Conservation (phyloP, 2,329 filamentous ascomycete genomes). For the Tolypocladium guangdongense region DNA sequence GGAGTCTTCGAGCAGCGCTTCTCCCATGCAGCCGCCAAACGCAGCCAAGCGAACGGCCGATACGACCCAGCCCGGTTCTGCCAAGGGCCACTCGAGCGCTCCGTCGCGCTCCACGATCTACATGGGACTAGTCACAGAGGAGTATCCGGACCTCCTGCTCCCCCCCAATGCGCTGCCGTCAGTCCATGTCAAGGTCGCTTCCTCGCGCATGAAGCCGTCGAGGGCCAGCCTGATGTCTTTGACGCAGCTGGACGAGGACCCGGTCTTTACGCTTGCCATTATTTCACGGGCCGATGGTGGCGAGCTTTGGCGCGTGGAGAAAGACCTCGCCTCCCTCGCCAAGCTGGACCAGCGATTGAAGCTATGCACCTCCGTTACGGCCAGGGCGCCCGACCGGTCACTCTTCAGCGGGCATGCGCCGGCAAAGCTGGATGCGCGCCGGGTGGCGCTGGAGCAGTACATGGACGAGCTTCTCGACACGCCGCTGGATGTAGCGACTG, state of each 20-base stretch:
- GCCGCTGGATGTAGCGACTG: slow-evolving; percentile 64
- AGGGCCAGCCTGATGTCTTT: slow-evolving; percentile 72
- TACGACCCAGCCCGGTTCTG: slow-evolving; percentile 24
- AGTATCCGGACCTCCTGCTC: slow-evolving; percentile 76
- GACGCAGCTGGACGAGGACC: slow-evolving; percentile 77
- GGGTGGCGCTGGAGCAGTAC: slow-evolving; percentile 71
- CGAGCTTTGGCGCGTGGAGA: slow-evolving; percentile 91
- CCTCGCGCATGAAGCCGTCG: slow-evolving; percentile 89
- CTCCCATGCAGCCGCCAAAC: slow-evolving; percentile 2
- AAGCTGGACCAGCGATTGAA: slow-evolving; percentile 75
- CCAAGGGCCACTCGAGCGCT: slow-evolving; percentile 22
- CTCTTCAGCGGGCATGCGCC: slow-evolving; percentile 90
- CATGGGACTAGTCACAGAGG: slow-evolving; percentile 69
- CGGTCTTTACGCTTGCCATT: slow-evolving; percentile 84
- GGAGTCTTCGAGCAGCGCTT: slow-evolving; percentile 3
- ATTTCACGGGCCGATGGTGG: slow-evolving; percentile 63
- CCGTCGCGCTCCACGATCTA: slow-evolving; percentile 48
- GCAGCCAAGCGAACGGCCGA: slow-evolving; percentile 4
- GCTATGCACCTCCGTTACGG: slow-evolving; percentile 58
- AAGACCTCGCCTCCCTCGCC: slow-evolving; percentile 72
- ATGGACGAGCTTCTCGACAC: slow-evolving; percentile 79
- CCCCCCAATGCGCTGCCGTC: slow-evolving; percentile 82
- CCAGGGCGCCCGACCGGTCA: slow-evolving; percentile 69
- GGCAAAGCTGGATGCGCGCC: slow-evolving; percentile 81
- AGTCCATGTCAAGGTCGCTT: slow-evolving; percentile 78